Evolutionary conservation across 192 early-diverging fungal genomes (phyloP), one percentile per base, ranked within the genome.

Genomic region (Haplosporangium gracile): DNA sequence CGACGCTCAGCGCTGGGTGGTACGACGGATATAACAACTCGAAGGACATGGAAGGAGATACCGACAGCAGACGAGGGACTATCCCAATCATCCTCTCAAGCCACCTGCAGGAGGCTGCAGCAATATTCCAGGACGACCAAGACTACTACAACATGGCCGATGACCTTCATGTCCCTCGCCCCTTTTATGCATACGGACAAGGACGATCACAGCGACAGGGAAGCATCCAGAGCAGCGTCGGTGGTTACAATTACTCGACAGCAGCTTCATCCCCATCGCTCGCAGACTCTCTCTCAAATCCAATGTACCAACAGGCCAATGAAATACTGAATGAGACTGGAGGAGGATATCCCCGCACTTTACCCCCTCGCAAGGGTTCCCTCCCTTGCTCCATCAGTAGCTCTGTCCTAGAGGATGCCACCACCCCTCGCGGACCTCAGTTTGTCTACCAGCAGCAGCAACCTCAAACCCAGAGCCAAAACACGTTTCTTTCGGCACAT

Each of bases 271-370:
- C 84, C 3, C 84, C 79, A 5, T 86, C 84, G 0, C 79, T 86
- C 1, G 84, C 84, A n/a, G 84, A 86, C 49, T 86, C 84, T 4
- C 79, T 86, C 42, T 86, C 84, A 8, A 86, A 86, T 22, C 84
- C 84, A 4, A 86, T 86, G 84, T 86, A 86, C 40, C 79, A 81
- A 4, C 75, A 86, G 13, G 69, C 72, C 4, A 9, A 60, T 16
- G 84, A 49, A 51, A 76, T 80, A 36, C 11, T 60, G 40, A 39
- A 9, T 26, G 45, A 11, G 13, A 18, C 29, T 29, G 29, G 5
- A 24, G 24, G 29, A 11, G 36, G 49, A 32, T 18, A 38, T 22
- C 38, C 53, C 24, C 78, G 75, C 0, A 13, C 65, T 5, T 38
- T 75, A 20, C 72, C 84, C 7, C 75, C 63, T 36, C 84, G 84